These are phyloP conservation scores for Sporothrix luriei DNA, from an alignment of 2,329 filamentous ascomycete species.

Conservation along the genomic window DNA sequence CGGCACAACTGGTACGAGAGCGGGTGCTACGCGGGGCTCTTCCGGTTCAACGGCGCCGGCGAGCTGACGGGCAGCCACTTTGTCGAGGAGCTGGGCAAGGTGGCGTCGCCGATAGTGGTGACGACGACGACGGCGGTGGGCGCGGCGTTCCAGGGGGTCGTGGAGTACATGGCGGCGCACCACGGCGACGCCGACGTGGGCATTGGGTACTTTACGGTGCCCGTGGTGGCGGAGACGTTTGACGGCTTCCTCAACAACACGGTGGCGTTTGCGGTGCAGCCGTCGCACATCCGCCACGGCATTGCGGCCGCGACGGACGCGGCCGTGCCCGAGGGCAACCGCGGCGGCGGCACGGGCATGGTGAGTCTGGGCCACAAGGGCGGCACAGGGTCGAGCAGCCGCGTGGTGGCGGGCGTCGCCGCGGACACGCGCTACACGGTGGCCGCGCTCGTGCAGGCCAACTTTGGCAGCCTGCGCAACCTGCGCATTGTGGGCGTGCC, in stretches of 20 bases:
- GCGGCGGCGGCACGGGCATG: slow-evolving; percentile 70
- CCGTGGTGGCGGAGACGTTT: slow-evolving; percentile 65
- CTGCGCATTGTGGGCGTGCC: slow-evolving; percentile 64
- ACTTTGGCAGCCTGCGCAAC: slow-evolving; percentile 62
- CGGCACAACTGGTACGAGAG: slow-evolving; percentile 49
- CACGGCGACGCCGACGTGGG: slow-evolving; percentile 40
- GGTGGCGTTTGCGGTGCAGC: slow-evolving; percentile 56
- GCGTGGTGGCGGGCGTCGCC: slow-evolving; percentile 48
- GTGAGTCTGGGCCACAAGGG: slow-evolving; percentile 67
- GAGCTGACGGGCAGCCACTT: slow-evolving; percentile 64
- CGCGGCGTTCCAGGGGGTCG: slow-evolving; percentile 60
- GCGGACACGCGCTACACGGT: slow-evolving; percentile 56
- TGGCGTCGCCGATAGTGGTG: slow-evolving; percentile 62
- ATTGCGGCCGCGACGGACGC: slow-evolving; percentile 55
- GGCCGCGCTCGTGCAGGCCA: slow-evolving; percentile 65
- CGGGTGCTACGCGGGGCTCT: slow-evolving; percentile 52
- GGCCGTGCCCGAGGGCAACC: slow-evolving; percentile 62
- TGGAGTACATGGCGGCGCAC: slow-evolving; percentile 56
- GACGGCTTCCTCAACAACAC: slow-evolving; percentile 65
- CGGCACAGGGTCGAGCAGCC: slow-evolving; percentile 64
- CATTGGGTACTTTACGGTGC: slow-evolving; percentile 58
- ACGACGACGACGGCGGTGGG: slow-evolving; percentile 63
- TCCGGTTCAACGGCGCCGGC: slow-evolving; percentile 66
- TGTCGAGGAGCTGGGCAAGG: slow-evolving; percentile 63
- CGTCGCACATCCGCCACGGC: slow-evolving; percentile 57